Evolutionary conservation across 148 eudicot genomes (phyloP), one percentile per base, ranked within the genome.

Genomic region (Amaranthus cruentus): DNA sequence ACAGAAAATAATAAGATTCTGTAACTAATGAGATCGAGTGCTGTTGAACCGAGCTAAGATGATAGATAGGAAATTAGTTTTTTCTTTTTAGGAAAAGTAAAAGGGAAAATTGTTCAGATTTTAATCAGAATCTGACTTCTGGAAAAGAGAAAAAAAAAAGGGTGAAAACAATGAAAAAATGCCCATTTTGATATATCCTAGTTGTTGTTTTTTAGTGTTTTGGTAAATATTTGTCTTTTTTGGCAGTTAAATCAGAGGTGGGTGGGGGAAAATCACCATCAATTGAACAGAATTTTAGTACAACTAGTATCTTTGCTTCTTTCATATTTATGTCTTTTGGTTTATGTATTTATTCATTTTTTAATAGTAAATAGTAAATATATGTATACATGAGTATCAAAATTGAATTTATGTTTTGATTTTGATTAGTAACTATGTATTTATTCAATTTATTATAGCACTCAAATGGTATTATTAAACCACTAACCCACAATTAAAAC

Each of bases 261-360:
- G 61, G 59, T 38, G 70, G 58, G 47, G 46, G 5, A 2, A 73
- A 73, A 63, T 74, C 70, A 65, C 21, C 60, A 15, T 73, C 55
- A 72, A 61, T 72, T 72, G 75, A 60, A 72, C 73, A 70, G 53
- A 70, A 70, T 70, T 70, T 44, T 70, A 68, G 78, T 76, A 76
- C 78, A 43, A 59, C 15, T 55, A 60, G 78, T 47, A 76, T 76
- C 73, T 76, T 76, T 68, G 55, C 58, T 50, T 47, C 21, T 51
- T 15, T 68, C 4, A 11, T 76, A 9, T 43, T n/a, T 4, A 66
- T 66, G 70, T 43, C 61, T 76, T 47, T 28, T 42, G 28, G 18
- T 21, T 47, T 7, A 14, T 13, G 18, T 47, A 28, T 7, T 48
- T 14, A 55, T 11, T 4, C 49, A 68, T 61, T 76, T 49, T 28